Conservation (phyloP, 768 basidiomycete genomes). For the Hericium rajendrae region DNA sequence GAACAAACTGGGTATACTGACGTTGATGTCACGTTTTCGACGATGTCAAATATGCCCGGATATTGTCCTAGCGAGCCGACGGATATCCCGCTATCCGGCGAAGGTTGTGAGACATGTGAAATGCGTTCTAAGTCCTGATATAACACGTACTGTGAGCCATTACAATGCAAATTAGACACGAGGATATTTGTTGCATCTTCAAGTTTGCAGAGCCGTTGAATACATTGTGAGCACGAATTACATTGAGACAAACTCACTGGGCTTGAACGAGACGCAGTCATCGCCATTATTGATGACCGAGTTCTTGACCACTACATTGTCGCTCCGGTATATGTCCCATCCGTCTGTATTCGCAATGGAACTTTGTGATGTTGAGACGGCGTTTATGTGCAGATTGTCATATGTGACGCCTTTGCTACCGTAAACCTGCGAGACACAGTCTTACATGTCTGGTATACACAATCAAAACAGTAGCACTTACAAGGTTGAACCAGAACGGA, state of each 20-base stretch:
- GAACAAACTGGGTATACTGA: constrained; percentile 17
- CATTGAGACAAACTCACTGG: constrained; percentile 23
- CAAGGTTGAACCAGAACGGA: constrained; percentile 46
- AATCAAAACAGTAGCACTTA: constrained; percentile 12
- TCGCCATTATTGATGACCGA: constrained; percentile 46
- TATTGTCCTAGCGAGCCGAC: constrained; percentile 54
- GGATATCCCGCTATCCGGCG: constrained; percentile 39
- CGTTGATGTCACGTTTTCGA: constrained; percentile 47
- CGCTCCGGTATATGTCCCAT: constrained; percentile 54
- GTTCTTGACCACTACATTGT: constrained; percentile 37
- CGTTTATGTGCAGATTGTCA: constrained; percentile 36
- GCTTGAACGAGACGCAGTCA: constrained; percentile 53
- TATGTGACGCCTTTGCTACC: constrained; percentile 37
- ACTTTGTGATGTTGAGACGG: constrained; percentile 35
- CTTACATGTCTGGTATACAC: background rate
- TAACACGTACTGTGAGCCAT: constrained; percentile 42
- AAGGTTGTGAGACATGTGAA: background rate
- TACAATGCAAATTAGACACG: constrained; percentile 49
- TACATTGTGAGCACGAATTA: background rate
- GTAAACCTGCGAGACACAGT: constrained; percentile 28
- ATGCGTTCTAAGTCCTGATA: too few relatives aligned
- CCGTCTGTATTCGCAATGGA: constrained; percentile 46
- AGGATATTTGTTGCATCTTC: constrained; percentile 44
- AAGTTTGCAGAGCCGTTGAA: background rate
- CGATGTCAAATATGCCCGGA: constrained; percentile 41